Base-by-base conservation (phyloP, 2,329 filamentous ascomycete genomes). In the Fusarium stilboides region DNA sequence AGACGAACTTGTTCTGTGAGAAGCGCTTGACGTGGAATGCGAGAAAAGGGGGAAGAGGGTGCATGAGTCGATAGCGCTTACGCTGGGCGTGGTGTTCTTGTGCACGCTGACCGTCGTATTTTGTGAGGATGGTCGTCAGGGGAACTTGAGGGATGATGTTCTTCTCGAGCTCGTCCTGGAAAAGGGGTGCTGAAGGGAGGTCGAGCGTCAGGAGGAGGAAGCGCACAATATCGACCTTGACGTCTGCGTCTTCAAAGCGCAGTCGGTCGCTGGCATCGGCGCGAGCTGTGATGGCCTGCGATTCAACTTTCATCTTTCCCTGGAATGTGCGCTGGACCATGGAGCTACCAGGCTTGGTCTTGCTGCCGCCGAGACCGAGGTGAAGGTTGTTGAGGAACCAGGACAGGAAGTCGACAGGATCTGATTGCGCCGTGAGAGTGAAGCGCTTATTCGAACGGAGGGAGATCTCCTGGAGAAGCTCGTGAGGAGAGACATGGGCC, bases 321-420 rank as follows among this genome's bases (percentile, higher is more conserved):
- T 99, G 96, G 80, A 99, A 98, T 54, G 96, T 92, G 69, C 91
- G 91, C 77, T 99, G 96, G 51, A 99, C 86, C 71, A 98, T 94
- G 77, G 92, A 95, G 74, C 90, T 92, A 26, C 91, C 89, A 1
- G 94, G 92, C 74, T 94, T 96, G 9, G 92, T 92, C 77, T 94
- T 95, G 77, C 91, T 94, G 67, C 96, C 96, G 55, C 96, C 96
- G 3, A 99, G 88, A 20, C 93, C 92, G 17, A 98, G 86, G 78
- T 99, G 96, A 13, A 99, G 87, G 78, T 97, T 93, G 83, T 99
- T 98, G 57, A 99, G 87, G 78, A 98, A 98, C 96, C 96, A 99
- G 26, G 93, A 94, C 45, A 99, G 85, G 76, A 99, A 98, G 46
- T 99, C 96, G 64, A 97, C 94, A 1, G 96, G 96, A 78, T 99